Evolutionary conservation across 208 protist species (phyloP), one percentile per base, ranked within the genome.

Genomic region (Zelonia costaricensis): DNA sequence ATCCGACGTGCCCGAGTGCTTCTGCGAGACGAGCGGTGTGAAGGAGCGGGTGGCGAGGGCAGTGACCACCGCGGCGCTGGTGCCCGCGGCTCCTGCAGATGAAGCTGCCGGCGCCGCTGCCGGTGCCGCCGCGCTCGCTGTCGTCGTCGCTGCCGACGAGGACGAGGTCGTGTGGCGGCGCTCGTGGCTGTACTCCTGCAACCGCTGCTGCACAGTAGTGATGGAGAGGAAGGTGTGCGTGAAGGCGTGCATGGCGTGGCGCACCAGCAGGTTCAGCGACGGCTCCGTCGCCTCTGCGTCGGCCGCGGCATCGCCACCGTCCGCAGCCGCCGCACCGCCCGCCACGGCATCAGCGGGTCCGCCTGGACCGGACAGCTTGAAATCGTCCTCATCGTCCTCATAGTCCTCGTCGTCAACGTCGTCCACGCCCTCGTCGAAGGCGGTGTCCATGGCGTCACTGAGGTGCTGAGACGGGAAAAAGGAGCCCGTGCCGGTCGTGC

Each of bases 171-270:
- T 49, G 38, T 65, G 61, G 54, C 44, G 47, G 20, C 52, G 45
- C 33, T 76, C 62, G 30, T 64, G 63, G 44, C 62, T 70, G 66
- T 78, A 76, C 25, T 69, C 54, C 46, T 78, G 64, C 43, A 78
- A 59, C 56, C 76, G 73, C 39, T 75, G 71, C 45, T 84, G 71
- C 44, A 76, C 49, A 16, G 66, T 52, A 6, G 73, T 79, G 43
- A 79, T 76, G 39, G 68, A 74, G 4, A 84, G 49, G 35, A 80
- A 84, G 6, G 62, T 68, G 35, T 77, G 62, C 44, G 60, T 76
- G 61, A 78, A 84, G 67, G 72, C 66, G 30, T 62, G 67, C 16
- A 74, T 63, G 33, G 60, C 66, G 48, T 60, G 59, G 9, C 61
- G 55, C 27, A 73, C 65, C 16, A 68, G 44, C 45, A 71, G 53